Percentiles rank a stretch among this genome's conserved stretches.
These are phyloP conservation scores for Solanum phureja DNA, from an alignment of 257 asterid species.

Conservation along the genomic window DNA sequence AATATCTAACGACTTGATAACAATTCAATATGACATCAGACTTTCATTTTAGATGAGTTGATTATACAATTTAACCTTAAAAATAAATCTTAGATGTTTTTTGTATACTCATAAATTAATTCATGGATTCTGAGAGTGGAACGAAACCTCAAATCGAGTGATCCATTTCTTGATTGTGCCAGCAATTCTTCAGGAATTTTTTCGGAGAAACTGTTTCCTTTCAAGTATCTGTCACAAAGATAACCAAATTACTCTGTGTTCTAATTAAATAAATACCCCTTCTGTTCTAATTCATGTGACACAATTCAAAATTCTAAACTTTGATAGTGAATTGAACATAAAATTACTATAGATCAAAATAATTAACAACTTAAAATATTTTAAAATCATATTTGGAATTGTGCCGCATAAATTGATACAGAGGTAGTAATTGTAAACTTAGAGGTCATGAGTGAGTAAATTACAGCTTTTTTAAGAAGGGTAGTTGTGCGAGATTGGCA, in stretches of 20 bases:
- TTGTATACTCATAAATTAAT: not conserved
- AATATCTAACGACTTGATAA: no score
- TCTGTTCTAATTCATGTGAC: not conserved
- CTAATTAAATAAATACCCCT: not conserved
- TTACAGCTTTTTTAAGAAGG: no score
- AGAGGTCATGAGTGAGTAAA: not conserved
- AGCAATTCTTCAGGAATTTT: not conserved
- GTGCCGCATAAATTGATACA: not conserved
- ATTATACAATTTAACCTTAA: no score
- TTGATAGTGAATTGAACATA: not conserved
- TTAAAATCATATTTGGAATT: no score
- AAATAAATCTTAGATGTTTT: not conserved
- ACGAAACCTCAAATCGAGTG: not conserved
- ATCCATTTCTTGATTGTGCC: not conserved
- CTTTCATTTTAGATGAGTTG: no score
- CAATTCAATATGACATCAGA: no score
- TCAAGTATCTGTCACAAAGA: constrained; percentile 4
- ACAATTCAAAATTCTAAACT: not conserved
- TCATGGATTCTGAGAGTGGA: not conserved
- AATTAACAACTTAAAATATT: no score
- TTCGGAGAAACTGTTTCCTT: not conserved
- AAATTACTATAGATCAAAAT: no score
- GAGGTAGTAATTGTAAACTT: not conserved
- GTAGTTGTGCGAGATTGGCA: no score
- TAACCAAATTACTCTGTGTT: not conserved